These are phyloP conservation scores for Xylaria intraflava DNA, from an alignment of 495 filamentous ascomycete genomes.

Conservation along the genomic window DNA sequence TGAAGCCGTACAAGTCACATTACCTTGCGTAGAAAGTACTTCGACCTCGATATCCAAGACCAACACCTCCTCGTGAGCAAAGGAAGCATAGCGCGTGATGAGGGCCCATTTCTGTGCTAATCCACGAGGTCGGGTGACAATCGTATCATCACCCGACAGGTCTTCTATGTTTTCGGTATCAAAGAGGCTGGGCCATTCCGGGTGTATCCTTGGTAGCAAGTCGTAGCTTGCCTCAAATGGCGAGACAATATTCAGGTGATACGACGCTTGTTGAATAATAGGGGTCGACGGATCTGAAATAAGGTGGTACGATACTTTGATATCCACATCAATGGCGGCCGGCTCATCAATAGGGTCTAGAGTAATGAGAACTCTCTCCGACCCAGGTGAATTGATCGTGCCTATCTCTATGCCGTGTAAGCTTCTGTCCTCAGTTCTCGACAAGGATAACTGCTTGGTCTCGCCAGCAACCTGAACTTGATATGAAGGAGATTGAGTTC, in stretches of 20 bases:
- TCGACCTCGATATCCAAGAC: conserved; percentile 58
- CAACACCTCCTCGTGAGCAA: conserved; percentile 62
- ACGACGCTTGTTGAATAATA: conserved; percentile 61
- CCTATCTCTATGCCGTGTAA: conserved; percentile 33
- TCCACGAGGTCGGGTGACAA: conserved; percentile 40
- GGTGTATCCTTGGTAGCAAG: conserved; percentile 68
- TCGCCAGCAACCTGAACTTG: conserved; percentile 36
- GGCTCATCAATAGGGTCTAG: conserved; percentile 48
- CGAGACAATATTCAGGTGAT: conserved; percentile 62
- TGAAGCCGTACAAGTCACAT: conserved; percentile 31
- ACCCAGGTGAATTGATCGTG: conserved; percentile 44
- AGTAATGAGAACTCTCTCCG: conserved; percentile 33
- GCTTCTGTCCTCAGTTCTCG: conserved; percentile 7
- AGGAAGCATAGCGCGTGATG: conserved; percentile 63
- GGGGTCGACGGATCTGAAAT: conserved; percentile 76
- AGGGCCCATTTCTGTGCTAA: conserved; percentile 75
- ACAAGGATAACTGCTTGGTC: conserved; percentile 18
- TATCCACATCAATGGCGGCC: conserved; percentile 59
- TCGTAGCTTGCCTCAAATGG: conserved; percentile 89
- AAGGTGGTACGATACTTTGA: conserved; percentile 70
- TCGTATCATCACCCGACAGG: conserved; percentile 12
- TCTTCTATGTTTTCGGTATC: conserved; percentile 38
- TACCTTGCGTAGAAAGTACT: conserved; percentile 50
- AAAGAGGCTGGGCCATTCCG: conserved; percentile 85
- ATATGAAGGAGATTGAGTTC: conserved; percentile 48